A percentile compares a stretch with the other conserved stretches of the same genome.
Conservation (phyloP, 106 monocot genomes). For the Dactylorhiza incarnata region DNA sequence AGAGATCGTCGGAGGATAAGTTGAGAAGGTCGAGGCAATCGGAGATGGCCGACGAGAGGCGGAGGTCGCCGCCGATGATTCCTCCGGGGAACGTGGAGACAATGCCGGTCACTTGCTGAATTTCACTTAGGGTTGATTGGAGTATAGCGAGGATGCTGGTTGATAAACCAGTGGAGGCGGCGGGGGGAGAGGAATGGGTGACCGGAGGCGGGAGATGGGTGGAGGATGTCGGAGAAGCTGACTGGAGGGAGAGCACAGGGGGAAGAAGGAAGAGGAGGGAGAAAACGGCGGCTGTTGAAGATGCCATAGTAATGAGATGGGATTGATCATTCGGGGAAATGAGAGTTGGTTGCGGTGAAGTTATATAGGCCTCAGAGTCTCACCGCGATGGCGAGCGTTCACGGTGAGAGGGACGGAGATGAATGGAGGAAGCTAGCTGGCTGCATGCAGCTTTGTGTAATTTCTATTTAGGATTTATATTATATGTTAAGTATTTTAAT, state of each 20-base stretch:
- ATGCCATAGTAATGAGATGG: too few species aligned
- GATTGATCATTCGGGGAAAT: too few species aligned
- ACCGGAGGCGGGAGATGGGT: background rate
- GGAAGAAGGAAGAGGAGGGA: background rate
- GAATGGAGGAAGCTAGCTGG: too few species aligned
- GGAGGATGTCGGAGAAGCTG: background rate
- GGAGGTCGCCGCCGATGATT: slow-evolving; percentile 39
- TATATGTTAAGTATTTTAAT: too few species aligned
- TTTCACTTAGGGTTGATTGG: slow-evolving; percentile 42
- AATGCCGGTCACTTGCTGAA: slow-evolving; percentile 35
- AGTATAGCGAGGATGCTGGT: slow-evolving; percentile 33
- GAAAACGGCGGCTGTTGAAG: too few species aligned
- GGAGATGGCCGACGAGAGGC: slow-evolving; percentile 66
- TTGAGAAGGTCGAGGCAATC: slow-evolving; percentile 96
- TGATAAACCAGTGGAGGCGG: slow-evolving; percentile 9
- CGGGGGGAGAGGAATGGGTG: background rate
- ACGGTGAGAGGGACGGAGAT: too few species aligned
- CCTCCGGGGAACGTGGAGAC: slow-evolving; percentile 33
- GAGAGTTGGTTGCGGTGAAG: background rate
- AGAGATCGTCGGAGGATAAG: slow-evolving; percentile 68
- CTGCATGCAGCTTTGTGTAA: too few species aligned
- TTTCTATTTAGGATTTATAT: too few species aligned
- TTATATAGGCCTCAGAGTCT: too few species aligned
- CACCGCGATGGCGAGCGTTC: too few species aligned
- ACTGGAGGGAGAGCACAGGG: background rate